phyloP scores from a whole-genome alignment of 352 stramenopile species.

The Aphanomyces euteiches region DNA sequence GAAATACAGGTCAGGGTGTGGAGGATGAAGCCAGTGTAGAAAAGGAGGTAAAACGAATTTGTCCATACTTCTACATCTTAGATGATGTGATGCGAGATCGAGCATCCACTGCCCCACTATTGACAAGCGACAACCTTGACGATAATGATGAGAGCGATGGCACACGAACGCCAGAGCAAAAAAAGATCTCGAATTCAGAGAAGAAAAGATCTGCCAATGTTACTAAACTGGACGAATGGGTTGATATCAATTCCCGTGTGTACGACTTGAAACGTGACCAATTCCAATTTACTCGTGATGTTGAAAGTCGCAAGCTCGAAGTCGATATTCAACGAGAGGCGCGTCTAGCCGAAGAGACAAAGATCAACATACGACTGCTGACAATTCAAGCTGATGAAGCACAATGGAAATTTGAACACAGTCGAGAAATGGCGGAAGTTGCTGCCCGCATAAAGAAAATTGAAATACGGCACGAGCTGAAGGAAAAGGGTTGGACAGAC shows the following conservation, averaged over 20 bases:
- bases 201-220: slow-evolving; percentile 4
- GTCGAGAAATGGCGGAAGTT: neutral
- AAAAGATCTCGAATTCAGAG: neutral
- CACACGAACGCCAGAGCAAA: too few species aligned
- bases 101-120: slow-evolving; percentile 7
- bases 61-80: slow-evolving; percentile 30
- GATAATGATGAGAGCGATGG: slow-evolving; percentile 19
- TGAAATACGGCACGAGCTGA: neutral
- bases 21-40: neutral
- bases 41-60: slow-evolving; percentile 15
- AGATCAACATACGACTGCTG: slow-evolving; percentile 12
- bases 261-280: neutral
- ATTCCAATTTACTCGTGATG: neutral
- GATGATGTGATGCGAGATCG: slow-evolving; percentile 29
- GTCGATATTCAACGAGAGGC: slow-evolving; percentile 9
- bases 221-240: neutral
- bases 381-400: neutral
- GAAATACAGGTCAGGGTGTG: neutral
- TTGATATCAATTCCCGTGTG: neutral
- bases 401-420: neutral
- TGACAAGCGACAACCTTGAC: slow-evolving; percentile 22
- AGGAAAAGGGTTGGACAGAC: neutral
- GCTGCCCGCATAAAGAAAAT: neutral
- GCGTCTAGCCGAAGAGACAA: neutral
- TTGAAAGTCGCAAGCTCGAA: neutral